Percentiles rank a stretch among this genome's conserved stretches.
phyloP scores from a whole-genome alignment of 768 basidiomycete species.

The Tylopilus sp. region DNA sequence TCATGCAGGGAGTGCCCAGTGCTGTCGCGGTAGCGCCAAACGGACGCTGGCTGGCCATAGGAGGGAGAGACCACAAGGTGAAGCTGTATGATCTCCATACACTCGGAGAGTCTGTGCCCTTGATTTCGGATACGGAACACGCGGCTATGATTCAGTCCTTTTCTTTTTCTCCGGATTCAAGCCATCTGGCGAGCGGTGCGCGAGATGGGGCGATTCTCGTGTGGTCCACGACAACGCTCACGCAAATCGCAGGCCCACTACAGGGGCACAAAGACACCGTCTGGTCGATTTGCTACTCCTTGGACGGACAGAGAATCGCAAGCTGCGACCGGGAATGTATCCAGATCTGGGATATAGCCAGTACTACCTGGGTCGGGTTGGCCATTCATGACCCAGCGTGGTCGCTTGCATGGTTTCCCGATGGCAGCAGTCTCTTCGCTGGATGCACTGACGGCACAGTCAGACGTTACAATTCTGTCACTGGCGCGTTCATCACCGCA shows the following conservation, averaged over 20 bases:
- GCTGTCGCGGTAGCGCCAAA: conserved; percentile 8
- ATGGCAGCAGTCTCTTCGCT: conserved; percentile 12
- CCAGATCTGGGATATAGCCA: conserved; percentile 13
- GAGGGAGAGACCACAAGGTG: conserved; percentile 15
- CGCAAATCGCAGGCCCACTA: conserved; percentile 5
- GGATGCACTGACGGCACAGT: conserved; percentile 18
- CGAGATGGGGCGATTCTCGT: conserved; percentile 15
- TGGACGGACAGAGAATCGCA: conserved; percentile 16
- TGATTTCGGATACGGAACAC: conserved; percentile 6
- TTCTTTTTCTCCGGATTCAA: conserved; percentile 19
- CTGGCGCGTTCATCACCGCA: background rate
- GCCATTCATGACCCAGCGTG: conserved; percentile 12
- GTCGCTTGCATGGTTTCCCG: conserved; percentile 22
- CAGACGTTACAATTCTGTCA: conserved; percentile 9
- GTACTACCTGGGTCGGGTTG: background rate
- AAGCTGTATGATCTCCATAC: conserved; percentile 4
- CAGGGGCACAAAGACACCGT: conserved; percentile 10
- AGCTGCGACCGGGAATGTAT: conserved; percentile 18
- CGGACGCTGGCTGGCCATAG: conserved; percentile 15
- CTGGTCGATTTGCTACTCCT: conserved; percentile 21
- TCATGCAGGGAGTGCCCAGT: conserved; percentile 4
- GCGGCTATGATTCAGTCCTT: conserved; percentile 8
- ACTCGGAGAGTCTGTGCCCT: background rate
- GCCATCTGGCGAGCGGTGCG: conserved; percentile 14
- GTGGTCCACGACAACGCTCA: conserved; percentile 14